Conservation (phyloP, 2,329 filamentous ascomycete species). For the Epichloe elymi region DNA sequence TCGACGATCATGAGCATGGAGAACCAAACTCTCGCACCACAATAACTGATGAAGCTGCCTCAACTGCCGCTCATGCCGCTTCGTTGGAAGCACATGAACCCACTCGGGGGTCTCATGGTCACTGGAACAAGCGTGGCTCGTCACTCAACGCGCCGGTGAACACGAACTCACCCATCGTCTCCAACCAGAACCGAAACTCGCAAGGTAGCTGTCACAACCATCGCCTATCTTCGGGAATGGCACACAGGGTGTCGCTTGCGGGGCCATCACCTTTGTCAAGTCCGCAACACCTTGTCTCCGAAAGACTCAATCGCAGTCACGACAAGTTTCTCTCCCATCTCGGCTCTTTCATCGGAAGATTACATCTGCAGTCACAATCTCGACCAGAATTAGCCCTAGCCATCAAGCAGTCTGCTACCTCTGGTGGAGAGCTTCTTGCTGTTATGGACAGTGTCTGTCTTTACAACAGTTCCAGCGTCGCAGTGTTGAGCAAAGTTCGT, state of each 20-base stretch:
- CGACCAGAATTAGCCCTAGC: conserved; percentile 70
- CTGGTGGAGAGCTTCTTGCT: conserved; percentile 65
- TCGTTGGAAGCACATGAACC: conserved; percentile 24
- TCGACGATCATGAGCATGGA: conserved; percentile 25
- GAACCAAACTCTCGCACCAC: conserved; percentile 25
- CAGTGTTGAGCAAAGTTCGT: conserved; percentile 54
- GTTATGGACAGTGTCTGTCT: conserved; percentile 74
- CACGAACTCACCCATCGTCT: conserved; percentile 14
- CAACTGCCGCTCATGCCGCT: conserved; percentile 16
- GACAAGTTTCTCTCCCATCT: conserved; percentile 84
- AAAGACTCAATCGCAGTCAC: conserved; percentile 66
- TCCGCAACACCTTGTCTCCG: conserved; percentile 67
- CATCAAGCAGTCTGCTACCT: conserved; percentile 70
- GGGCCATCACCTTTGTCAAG: conserved; percentile 49
- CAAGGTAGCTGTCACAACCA: conserved; percentile 26
- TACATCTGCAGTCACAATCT: conserved; percentile 87
- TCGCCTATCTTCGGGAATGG: conserved; percentile 39
- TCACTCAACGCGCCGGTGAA: conserved; percentile 24
- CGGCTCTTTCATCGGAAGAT: conserved; percentile 78
- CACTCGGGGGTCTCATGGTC: conserved; percentile 20
- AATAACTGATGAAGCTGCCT: conserved; percentile 17
- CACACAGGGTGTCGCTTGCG: conserved; percentile 69
- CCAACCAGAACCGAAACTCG: conserved; percentile 22
- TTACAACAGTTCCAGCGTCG: conserved; percentile 56
- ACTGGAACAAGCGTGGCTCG: conserved; percentile 34